Evolutionary conservation across 208 protist genomes (phyloP).

Genomic region (Wallacemonas collosoma): DNA sequence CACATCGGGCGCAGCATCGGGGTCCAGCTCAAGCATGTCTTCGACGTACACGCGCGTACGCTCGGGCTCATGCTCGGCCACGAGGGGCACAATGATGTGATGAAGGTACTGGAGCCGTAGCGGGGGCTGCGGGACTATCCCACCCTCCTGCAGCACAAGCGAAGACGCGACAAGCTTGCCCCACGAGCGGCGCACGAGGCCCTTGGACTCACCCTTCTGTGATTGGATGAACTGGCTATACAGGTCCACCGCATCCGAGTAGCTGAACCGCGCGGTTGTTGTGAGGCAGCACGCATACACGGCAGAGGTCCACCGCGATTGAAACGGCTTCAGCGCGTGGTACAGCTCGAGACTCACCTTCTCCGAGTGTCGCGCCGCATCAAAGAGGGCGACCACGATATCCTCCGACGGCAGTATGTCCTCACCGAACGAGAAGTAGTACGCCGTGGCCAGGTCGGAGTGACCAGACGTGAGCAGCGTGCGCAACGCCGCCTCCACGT

Average conservation of each 20-base stretch:
- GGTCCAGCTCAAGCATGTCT: slow-evolving; percentile 67
- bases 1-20: slow-evolving; percentile 61
- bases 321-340: slow-evolving; percentile 44
- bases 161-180: slow-evolving; percentile 26
- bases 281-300: slow-evolving; percentile 83
- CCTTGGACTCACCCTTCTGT: background rate
- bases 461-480: slow-evolving; percentile 50
- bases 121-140: slow-evolving; percentile 11
- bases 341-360: slow-evolving; percentile 55
- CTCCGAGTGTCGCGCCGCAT: slow-evolving; percentile 47
- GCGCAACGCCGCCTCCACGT: slow-evolving; percentile 54
- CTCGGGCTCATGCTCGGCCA: slow-evolving; percentile 49
- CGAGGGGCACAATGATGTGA: slow-evolving; percentile 77
- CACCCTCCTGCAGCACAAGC: slow-evolving; percentile 25
- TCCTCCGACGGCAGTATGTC: slow-evolving; percentile 73
- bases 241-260: slow-evolving; percentile 43
- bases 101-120: slow-evolving; percentile 61
- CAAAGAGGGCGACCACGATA: slow-evolving; percentile 63
- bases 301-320: slow-evolving; percentile 52
- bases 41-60: slow-evolving; percentile 37
- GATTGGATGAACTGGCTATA: slow-evolving; percentile 50
- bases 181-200: slow-evolving; percentile 16
- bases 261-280: slow-evolving; percentile 52
- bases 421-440: slow-evolving; percentile 57
- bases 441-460: slow-evolving; percentile 44